Conservation (phyloP, 805 yeast genomes). For the Tanozyma kutaoensis region DNA sequence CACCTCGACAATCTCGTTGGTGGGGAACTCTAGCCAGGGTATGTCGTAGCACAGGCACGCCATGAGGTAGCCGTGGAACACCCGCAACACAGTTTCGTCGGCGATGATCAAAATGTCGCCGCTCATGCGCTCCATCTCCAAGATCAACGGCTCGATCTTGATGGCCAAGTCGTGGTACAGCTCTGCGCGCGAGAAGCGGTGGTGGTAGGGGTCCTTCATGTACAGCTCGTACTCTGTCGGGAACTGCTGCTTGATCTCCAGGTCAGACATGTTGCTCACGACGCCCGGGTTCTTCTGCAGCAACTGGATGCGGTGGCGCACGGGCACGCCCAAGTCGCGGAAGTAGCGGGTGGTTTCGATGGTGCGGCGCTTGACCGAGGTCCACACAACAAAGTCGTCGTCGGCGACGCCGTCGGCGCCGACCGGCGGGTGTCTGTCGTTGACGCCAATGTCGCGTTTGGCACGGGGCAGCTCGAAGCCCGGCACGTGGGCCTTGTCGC, state of each 20-base stretch:
- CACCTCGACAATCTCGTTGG: slow-evolving; percentile 76
- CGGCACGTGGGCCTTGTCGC: slow-evolving; percentile 1
- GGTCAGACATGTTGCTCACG: slow-evolving; percentile 54
- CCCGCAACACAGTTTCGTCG: slow-evolving; percentile 81
- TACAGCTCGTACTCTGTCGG: slow-evolving; percentile 63
- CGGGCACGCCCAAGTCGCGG: slow-evolving; percentile 45
- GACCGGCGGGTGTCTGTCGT: slow-evolving; percentile 29
- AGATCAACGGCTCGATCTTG: slow-evolving; percentile 80
- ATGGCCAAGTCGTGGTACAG: slow-evolving; percentile 94
- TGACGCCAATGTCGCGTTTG: too few species aligned
- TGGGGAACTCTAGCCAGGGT: slow-evolving; percentile 65
- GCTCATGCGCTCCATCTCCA: slow-evolving; percentile 88
- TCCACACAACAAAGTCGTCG: slow-evolving; percentile 78
- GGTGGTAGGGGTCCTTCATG: slow-evolving; percentile 77
- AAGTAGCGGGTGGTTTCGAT: slow-evolving; percentile 67
- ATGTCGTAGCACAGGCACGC: slow-evolving; percentile 81
- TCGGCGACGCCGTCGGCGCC: slow-evolving; percentile 46
- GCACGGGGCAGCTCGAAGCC: too few species aligned
- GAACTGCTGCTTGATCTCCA: slow-evolving; percentile 42
- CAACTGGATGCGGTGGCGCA: slow-evolving; percentile 68
- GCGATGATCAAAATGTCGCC: slow-evolving; percentile 85
- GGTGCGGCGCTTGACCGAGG: slow-evolving; percentile 81
- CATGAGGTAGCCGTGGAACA: slow-evolving; percentile 90
- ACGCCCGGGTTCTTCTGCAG: slow-evolving; percentile 86
- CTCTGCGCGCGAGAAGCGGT: slow-evolving; percentile 83